Percentiles rank a stretch among this genome's conserved stretches.
Evolutionary conservation across 148 eudicot species (phyloP).

Genomic region (Selenicereus undatus): DNA sequence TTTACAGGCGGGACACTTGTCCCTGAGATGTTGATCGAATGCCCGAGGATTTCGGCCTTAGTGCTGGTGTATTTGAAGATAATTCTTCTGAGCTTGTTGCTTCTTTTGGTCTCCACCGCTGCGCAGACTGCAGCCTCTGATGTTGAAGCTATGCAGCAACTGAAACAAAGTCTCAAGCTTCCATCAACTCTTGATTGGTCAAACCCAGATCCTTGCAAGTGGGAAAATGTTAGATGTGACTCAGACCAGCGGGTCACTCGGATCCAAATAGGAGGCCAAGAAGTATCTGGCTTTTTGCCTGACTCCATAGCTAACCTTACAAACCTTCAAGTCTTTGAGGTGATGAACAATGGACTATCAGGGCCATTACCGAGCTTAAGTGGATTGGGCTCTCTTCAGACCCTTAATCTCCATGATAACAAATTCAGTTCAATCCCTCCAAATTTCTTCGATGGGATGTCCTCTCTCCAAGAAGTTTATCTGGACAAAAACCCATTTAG

Average conservation of each 20-base stretch:
- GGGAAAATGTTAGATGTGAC: slow-evolving; percentile 46
- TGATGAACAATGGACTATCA: slow-evolving; percentile 36
- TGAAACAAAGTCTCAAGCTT: slow-evolving; percentile 41
- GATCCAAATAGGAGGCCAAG: slow-evolving; percentile 50
- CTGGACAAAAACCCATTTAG: slow-evolving; percentile 56
- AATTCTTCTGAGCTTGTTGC: slow-evolving; percentile 12
- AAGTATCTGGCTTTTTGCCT: slow-evolving; percentile 49
- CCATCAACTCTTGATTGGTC: slow-evolving; percentile 53
- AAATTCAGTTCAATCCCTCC: slow-evolving; percentile 45
- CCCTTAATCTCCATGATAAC: slow-evolving; percentile 41
- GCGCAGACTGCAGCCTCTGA: slow-evolving; percentile 41
- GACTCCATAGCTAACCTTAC: slow-evolving; percentile 40
- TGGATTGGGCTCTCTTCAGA: slow-evolving; percentile 49
- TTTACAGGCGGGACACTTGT: slow-evolving; percentile 20
- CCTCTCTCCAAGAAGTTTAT: slow-evolving; percentile 39
- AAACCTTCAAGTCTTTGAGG: slow-evolving; percentile 48
- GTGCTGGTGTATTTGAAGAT: slow-evolving; percentile 15
- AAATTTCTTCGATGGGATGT: slow-evolving; percentile 55
- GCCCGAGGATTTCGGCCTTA: slow-evolving; percentile 15
- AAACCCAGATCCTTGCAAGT: slow-evolving; percentile 50
- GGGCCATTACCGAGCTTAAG: slow-evolving; percentile 66
- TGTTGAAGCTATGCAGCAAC: slow-evolving; percentile 48
- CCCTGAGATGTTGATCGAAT: slow-evolving; percentile 22
- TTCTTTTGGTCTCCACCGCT: slow-evolving; percentile 11
- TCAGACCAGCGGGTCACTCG: slow-evolving; percentile 40